Evolutionary conservation across 495 filamentous ascomycete genomes (phyloP), one percentile per base, ranked within the genome.

Genomic region (Penicillium atrosanguineum): DNA sequence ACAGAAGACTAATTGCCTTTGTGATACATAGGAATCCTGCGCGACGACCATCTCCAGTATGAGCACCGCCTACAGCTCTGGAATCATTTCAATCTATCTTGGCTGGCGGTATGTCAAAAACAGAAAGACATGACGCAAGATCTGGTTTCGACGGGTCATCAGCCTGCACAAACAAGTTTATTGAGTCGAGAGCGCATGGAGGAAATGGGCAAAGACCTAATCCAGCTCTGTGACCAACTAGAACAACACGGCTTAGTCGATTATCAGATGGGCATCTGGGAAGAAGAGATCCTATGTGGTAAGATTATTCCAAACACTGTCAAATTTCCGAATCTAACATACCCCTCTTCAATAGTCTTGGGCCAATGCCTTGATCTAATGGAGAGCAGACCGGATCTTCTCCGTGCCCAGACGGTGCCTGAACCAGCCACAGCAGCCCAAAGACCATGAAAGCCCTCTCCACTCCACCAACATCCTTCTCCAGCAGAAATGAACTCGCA

Each of bases 181-280:
- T 76, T 97, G 53, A 75, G 75, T 41, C 72, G 79, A 60, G 87
- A 89, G 7, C 80, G 74, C 14, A 76, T 98, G 52, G 83, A 89
- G 53, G 83, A 81, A 53, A 86, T 97, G 82, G 91, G 89, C 44
- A 83, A 86, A 46, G 86, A 95, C 54, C 65, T 97, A 36, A 81
- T 96, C 45, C 79, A 83, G 46, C 74, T 94, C 18, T 94, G 92
- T 65, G 93, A 98, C 67, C 79, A 79, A 36, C 79, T 98, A 49
- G 94, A 97, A 64, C 83, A 85, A 49, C 84, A 95, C 60, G 94
- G 94, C 15, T 73, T 98, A 23, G 93, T 98, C 7, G 94, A 98
- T 72, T 98, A 97, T 67, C 87, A 97, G 62, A 94, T 96, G 74
- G 94, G 94, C 4, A 89, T 97, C 42, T 93, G 89, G 83, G 94